phyloP scores from a whole-genome alignment of 352 stramenopile genomes.

The Pelagophyceae sp. region DNA sequence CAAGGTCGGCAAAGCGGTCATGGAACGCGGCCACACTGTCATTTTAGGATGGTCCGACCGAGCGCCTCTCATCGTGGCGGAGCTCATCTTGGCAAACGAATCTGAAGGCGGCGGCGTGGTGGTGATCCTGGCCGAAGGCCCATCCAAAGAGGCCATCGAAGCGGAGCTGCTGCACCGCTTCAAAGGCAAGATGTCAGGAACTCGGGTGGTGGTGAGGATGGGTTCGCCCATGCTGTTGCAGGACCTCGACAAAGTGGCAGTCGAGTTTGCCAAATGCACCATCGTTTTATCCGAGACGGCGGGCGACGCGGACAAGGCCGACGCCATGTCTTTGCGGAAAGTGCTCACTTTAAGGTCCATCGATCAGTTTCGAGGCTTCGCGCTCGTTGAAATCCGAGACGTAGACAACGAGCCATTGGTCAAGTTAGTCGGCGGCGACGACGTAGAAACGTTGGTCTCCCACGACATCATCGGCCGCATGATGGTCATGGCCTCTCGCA shows the following conservation, averaged over 20 bases:
- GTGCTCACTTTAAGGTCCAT: conserved; percentile 59
- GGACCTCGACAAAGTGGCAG: conserved; percentile 62
- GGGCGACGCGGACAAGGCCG: conserved; percentile 60
- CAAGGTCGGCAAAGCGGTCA: conserved; percentile 64
- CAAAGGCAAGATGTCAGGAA: conserved; percentile 30
- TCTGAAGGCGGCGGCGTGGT: conserved; percentile 60
- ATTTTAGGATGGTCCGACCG: conserved; percentile 63
- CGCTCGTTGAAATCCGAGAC: conserved; percentile 63
- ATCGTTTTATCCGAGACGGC: conserved; percentile 63
- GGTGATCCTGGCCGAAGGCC: conserved; percentile 52
- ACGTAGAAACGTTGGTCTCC: conserved; percentile 61
- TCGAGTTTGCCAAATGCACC: conserved; percentile 55
- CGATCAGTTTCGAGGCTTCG: conserved; percentile 57
- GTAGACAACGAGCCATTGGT: conserved; percentile 67
- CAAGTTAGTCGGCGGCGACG: conserved; percentile 55
- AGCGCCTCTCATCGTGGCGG: conserved; percentile 27
- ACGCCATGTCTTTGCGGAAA: conserved; percentile 42
- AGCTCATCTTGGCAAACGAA: conserved; percentile 63
- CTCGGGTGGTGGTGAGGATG: conserved; percentile 58
- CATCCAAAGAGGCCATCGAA: conserved; percentile 61
- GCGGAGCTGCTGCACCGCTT: conserved; percentile 43
- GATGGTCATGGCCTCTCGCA: conserved; percentile 59
- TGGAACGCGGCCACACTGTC: conserved; percentile 59
- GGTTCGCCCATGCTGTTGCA: conserved; percentile 57
- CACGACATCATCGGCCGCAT: conserved; percentile 66